Percentiles rank a stretch among this genome's conserved stretches.
Conservation (phyloP, 2,329 filamentous ascomycete species). For the Penicillium sp. region DNA sequence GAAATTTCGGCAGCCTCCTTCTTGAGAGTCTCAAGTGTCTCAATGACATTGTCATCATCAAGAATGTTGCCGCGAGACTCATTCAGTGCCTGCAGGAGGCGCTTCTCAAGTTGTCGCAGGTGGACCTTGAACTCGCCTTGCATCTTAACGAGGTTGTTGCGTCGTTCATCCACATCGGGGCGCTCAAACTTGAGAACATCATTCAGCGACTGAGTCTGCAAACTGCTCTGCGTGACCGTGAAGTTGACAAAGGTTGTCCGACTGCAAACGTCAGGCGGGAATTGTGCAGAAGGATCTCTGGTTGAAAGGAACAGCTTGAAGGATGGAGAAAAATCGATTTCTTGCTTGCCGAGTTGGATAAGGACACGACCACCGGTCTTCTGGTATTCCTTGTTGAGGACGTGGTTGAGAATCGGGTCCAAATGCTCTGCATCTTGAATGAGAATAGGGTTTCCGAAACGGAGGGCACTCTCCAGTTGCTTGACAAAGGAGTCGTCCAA, state of each 20-base stretch:
- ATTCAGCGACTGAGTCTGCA: conserved; percentile 96
- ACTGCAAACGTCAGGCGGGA: conserved; percentile 96
- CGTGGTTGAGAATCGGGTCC: conserved; percentile 96
- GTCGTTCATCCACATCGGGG: conserved; percentile 93
- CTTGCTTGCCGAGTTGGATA: conserved; percentile 97
- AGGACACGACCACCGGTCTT: conserved; percentile 97
- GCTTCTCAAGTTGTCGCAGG: conserved; percentile 91
- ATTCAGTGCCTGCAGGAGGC: conserved; percentile 90
- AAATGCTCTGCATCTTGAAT: conserved; percentile 98
- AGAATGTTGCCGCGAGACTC: conserved; percentile 97
- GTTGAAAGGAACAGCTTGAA: conserved; percentile 97
- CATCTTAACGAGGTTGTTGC: conserved; percentile 96
- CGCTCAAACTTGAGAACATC: conserved; percentile 97
- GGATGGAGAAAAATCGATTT: conserved; percentile 97
- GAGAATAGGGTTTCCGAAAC: conserved; percentile 97
- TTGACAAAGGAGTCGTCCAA: conserved; percentile 97
- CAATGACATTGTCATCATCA: conserved; percentile 97
- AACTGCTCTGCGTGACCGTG: conserved; percentile 96
- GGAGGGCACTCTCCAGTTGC: conserved; percentile 92
- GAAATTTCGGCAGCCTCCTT: conserved; percentile 97
- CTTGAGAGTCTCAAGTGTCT: conserved; percentile 96
- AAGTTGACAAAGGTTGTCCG: conserved; percentile 99
- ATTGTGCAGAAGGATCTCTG: conserved; percentile 91
- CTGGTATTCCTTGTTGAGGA: conserved; percentile 99
- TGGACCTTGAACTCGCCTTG: conserved; percentile 99